Conservation (phyloP, 371 early-diverging fungal species). For the Rhizopus arrhizus region DNA sequence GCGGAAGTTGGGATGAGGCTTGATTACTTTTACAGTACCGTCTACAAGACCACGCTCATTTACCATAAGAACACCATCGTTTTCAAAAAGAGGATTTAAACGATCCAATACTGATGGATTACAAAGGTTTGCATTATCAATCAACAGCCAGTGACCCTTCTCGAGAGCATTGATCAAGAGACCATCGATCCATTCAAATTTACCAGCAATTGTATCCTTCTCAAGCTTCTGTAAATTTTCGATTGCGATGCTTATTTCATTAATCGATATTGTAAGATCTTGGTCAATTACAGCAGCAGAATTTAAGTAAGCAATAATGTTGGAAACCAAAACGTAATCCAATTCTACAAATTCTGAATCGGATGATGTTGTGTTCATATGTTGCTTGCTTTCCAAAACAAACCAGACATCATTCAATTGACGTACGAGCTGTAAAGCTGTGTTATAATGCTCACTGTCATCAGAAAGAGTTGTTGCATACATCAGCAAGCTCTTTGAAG, state of each 20-base stretch:
- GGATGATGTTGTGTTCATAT: conserved; percentile 23
- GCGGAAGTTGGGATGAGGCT: conserved; percentile 95
- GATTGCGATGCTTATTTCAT: conserved; percentile 13
- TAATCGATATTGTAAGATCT: conserved; percentile 22
- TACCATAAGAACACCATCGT: conserved; percentile 85
- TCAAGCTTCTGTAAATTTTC: conserved; percentile 52
- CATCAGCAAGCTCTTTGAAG: conserved; percentile 37
- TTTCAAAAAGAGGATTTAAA: conserved; percentile 91
- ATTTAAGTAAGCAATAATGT: conserved; percentile 35
- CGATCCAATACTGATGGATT: conserved; percentile 95
- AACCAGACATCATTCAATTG: conserved; percentile 50
- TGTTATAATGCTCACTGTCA: conserved; percentile 20
- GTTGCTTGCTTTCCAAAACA: conserved; percentile 40
- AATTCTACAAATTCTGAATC: conserved; percentile 25
- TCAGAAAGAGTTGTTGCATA: conserved; percentile 18
- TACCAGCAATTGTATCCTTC: conserved; percentile 65
- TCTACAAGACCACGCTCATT: conserved; percentile 90
- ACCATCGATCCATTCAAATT: conserved; percentile 98
- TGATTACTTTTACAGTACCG: conserved; percentile 79
- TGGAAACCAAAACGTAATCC: conserved; percentile 41
- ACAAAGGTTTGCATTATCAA: conserved; percentile 99
- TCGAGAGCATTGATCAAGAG: conserved; percentile 91
- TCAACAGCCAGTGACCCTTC: conserved; percentile 96
- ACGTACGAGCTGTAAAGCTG: conserved; percentile 34
- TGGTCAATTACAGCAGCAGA: conserved; percentile 29